Percentiles rank a stretch among this genome's conserved stretches.
Conservation (phyloP, 768 basidiomycete genomes). For the Candolleomyces efflorescens region DNA sequence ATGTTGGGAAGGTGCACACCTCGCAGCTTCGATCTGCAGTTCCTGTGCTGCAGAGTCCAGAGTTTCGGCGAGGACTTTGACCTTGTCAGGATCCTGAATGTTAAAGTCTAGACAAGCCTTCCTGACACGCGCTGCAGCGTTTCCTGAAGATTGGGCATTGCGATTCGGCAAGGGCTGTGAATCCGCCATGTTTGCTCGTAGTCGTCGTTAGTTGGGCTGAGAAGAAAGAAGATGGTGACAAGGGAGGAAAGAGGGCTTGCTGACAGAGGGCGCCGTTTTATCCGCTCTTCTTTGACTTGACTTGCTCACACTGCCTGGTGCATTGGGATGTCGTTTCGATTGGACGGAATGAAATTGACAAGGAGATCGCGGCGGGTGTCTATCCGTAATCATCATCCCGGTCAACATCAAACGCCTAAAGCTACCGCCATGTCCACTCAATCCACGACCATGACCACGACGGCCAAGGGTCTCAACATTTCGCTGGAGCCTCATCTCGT, state of each 20-base stretch:
- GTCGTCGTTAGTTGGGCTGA: neutral
- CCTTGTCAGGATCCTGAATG: conserved; percentile 28
- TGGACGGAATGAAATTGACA: neutral
- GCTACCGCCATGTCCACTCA: conserved; percentile 13
- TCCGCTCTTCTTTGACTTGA: neutral
- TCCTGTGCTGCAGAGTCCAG: conserved; percentile 49
- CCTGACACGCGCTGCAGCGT: conserved; percentile 24
- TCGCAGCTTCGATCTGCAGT: conserved; percentile 41
- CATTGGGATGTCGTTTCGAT: neutral
- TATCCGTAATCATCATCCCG: neutral
- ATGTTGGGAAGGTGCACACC: conserved; percentile 22
- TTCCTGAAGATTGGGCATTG: conserved; percentile 12
- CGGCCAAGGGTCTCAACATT: conserved; percentile 34
- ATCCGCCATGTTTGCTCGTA: conserved; percentile 14
- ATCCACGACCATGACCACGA: conserved; percentile 16
- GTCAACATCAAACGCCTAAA: neutral
- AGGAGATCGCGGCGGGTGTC: neutral
- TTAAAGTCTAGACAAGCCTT: conserved; percentile 40
- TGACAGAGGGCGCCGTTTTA: conserved; percentile 11
- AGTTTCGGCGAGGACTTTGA: conserved; percentile 26
- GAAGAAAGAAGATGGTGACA: neutral
- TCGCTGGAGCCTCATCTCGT: conserved; percentile 67
- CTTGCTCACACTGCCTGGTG: neutral
- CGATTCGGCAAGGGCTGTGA: conserved; percentile 9
- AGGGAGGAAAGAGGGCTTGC: neutral